Percentiles rank a stretch among this genome's conserved stretches.
These are phyloP conservation scores for Phaeophleospora eucalypticola DNA, from an alignment of 2,329 filamentous ascomycete species.

Conservation along the genomic window DNA sequence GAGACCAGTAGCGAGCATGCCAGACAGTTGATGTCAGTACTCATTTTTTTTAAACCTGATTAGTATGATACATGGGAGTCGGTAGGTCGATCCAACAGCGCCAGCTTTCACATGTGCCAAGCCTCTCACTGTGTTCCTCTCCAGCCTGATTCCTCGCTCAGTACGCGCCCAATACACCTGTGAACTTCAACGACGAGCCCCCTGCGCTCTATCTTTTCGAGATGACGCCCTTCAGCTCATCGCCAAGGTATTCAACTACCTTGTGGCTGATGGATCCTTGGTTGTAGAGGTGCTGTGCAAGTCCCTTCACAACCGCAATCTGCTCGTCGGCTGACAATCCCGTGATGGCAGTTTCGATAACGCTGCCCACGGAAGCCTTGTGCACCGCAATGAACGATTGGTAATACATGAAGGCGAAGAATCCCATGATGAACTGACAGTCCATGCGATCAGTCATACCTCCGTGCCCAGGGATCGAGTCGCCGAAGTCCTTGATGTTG, in stretches of 20 bases:
- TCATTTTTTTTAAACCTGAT: background rate
- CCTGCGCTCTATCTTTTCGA: constrained; percentile 16
- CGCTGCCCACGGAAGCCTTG: constrained; percentile 76
- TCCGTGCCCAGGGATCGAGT: constrained; percentile 94
- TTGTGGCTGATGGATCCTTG: constrained; percentile 55
- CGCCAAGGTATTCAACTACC: constrained; percentile 40
- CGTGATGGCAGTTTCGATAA: constrained; percentile 87
- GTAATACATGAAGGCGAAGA: constrained; percentile 98
- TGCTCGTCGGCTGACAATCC: constrained; percentile 86
- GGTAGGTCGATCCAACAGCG: background rate
- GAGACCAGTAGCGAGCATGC: background rate
- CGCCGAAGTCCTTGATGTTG: constrained; percentile 99
- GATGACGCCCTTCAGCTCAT: constrained; percentile 22
- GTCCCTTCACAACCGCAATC: constrained; percentile 66
- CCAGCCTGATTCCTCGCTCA: background rate
- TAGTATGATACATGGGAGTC: background rate
- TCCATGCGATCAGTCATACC: constrained; percentile 99
- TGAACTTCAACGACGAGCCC: too few species aligned
- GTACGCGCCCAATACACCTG: background rate
- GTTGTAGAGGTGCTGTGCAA: constrained; percentile 62
- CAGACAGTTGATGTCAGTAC: background rate
- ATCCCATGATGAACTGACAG: constrained; percentile 99
- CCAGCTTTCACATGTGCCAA: background rate
- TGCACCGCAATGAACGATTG: constrained; percentile 88
- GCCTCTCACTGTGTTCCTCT: background rate